Conservation (phyloP, 495 filamentous ascomycete species). For the Staphylotrichum tortipilum region DNA sequence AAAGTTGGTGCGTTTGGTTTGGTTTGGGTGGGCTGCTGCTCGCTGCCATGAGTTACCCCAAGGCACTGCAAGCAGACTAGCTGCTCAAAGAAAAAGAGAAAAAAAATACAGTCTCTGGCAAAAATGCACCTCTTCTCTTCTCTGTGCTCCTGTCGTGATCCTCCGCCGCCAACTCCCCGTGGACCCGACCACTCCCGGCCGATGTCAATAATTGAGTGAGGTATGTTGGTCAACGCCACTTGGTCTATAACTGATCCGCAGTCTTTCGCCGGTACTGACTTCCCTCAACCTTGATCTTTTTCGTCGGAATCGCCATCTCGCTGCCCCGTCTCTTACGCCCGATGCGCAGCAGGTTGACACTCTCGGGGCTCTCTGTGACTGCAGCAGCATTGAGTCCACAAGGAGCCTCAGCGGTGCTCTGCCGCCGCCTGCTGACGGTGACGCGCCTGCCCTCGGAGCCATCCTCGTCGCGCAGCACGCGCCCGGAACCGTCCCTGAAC, state of each 20-base stretch:
- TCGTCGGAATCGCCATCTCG: not conserved
- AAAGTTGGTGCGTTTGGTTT: not conserved
- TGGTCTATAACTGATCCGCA: not conserved
- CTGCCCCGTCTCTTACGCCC: not conserved
- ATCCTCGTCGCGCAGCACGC: constrained; percentile 12
- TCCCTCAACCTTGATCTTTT: not conserved
- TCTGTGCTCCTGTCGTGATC: too few relatives aligned
- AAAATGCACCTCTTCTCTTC: not conserved
- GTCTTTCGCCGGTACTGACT: too few relatives aligned
- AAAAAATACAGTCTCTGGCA: constrained; percentile 23
- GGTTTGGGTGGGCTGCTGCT: not conserved
- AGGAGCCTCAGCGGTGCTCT: not conserved
- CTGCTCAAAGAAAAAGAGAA: constrained; percentile 20
- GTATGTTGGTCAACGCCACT: not conserved
- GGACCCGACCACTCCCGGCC: too few relatives aligned
- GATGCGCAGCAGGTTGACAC: not conserved
- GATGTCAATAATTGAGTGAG: too few relatives aligned
- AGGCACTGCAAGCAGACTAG: constrained; percentile 11
- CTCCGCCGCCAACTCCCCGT: too few relatives aligned
- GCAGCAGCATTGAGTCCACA: too few relatives aligned
- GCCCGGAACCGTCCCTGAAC: constrained; percentile 2
- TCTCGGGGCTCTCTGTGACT: too few relatives aligned
- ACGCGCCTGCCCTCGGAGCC: not conserved
- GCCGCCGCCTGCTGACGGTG: not conserved
- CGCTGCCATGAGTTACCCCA: not conserved